Evolutionary conservation across 345 rosid genomes (phyloP), one percentile per base, ranked within the genome.

Genomic region (Salix viminalis): DNA sequence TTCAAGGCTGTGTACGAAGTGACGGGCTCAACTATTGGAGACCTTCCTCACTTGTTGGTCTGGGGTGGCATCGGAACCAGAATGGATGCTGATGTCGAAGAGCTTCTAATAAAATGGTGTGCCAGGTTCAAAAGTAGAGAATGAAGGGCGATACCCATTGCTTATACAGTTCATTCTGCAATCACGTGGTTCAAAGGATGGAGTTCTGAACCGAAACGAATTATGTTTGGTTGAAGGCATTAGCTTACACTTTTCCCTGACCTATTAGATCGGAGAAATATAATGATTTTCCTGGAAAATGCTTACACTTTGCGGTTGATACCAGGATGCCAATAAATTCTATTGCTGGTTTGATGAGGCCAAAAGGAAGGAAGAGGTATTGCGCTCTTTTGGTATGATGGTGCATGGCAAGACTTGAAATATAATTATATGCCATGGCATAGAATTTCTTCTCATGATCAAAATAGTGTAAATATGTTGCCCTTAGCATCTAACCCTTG

Each of bases 21-120:
- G 84, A 90, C 85, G n/a, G 97, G 97, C 15, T 90, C 96, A 23
- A 86, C 90, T 24, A 74, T 91, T 18, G 92, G 89, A 69, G 97
- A 93, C 83, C 74, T 88, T 77, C 83, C 88, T 48, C 97, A 93
- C 82, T 86, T 95, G 97, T 83, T 95, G 79, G 89, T 87, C 13
- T 95, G 97, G 97, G 99, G 99, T 75, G 99, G 97, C 15, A 80
- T 93, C 16, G 96, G 97, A 60, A 95, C 97, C 50, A 87, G 92
- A 64, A 93, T 95, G 97, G 94, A 95, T 87, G 97, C 97, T 70
- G 79, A 85, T 76, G 77, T 90, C 56, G 88, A 84, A 76, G 85
- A 87, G 71, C 96, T 92, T n/a, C 87, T 92, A 36, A 18, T 86
- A 19, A 91, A 91, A 78, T 92, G 97, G 98, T 91, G 92, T 79